Evolutionary conservation across 192 early-diverging fungal genomes (phyloP).

Genomic region (Thoreauomyces humboldtii): DNA sequence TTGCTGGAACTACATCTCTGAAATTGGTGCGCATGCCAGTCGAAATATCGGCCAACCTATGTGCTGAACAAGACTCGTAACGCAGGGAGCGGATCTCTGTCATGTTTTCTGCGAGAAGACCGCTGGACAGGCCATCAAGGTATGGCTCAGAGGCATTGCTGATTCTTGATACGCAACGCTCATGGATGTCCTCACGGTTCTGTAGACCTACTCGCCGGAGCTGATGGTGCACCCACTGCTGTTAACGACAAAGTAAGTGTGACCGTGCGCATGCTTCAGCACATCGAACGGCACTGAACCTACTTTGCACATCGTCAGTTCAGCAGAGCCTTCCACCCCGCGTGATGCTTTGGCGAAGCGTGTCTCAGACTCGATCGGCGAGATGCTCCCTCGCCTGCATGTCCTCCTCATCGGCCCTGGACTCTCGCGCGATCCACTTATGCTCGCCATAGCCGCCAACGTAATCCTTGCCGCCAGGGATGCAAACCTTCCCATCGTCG

Average conservation of each 20-base stretch:
- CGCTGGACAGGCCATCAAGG: conserved; percentile 77
- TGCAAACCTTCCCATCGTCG: conserved; percentile 66
- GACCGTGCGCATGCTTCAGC: neutral
- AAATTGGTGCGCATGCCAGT: conserved; percentile 56
- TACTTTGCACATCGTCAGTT: too few relatives aligned
- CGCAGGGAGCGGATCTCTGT: conserved; percentile 77
- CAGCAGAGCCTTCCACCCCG: too few relatives aligned
- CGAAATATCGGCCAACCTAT: too few relatives aligned
- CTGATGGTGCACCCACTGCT: conserved; percentile 93
- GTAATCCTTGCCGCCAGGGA: conserved; percentile 70
- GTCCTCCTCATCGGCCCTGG: conserved; percentile 91
- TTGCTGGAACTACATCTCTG: conserved; percentile 71
- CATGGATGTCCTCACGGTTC: too few relatives aligned
- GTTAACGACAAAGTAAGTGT: conserved; percentile 37
- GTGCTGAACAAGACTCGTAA: neutral
- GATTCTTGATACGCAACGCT: too few relatives aligned
- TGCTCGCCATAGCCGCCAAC: conserved; percentile 61
- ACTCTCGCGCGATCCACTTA: conserved; percentile 70
- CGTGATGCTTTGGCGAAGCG: too few relatives aligned
- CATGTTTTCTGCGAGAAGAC: conserved; percentile 83
- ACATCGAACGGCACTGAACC: too few relatives aligned
- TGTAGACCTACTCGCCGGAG: conserved; percentile 66
- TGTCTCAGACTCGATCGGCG: too few relatives aligned
- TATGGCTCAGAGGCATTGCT: too few relatives aligned
- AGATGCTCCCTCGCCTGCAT: conserved; percentile 69